Conservation (phyloP, 1,139 yeast genomes). For the Taiozyma sp. region DNA sequence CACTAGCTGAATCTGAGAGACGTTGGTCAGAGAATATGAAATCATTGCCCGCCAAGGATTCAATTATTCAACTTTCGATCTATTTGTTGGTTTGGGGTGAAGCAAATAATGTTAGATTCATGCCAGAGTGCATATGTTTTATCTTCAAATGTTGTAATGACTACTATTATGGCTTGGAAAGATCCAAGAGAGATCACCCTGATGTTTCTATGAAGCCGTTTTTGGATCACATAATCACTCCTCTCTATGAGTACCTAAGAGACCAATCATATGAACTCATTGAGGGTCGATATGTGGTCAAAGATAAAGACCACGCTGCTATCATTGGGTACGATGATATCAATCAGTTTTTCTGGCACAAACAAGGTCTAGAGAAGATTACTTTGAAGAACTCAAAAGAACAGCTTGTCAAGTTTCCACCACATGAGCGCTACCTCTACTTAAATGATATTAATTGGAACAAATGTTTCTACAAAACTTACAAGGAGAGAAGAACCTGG, state of each 20-base stretch:
- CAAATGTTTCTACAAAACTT: slow-evolving; percentile 48
- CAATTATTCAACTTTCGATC: slow-evolving; percentile 52
- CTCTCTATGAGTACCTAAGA: slow-evolving; percentile 53
- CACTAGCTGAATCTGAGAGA: slow-evolving; percentile 36
- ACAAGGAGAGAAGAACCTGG: slow-evolving; percentile 55
- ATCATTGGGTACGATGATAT: slow-evolving; percentile 60
- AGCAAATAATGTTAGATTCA: slow-evolving; percentile 66
- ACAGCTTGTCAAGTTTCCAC: slow-evolving; percentile 36
- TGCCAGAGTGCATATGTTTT: slow-evolving; percentile 77
- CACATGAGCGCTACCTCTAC: slow-evolving; percentile 40
- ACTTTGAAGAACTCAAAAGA: slow-evolving; percentile 32
- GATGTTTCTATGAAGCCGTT: slow-evolving; percentile 28
- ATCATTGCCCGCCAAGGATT: slow-evolving; percentile 41
- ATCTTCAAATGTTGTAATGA: slow-evolving; percentile 68
- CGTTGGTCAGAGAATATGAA: slow-evolving; percentile 45
- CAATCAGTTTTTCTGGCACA: slow-evolving; percentile 58
- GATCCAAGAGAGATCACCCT: slow-evolving; percentile 8
- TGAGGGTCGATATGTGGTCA: slow-evolving; percentile 35
- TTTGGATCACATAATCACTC: slow-evolving; percentile 62
- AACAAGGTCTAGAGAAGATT: slow-evolving; percentile 42
- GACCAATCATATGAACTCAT: slow-evolving; percentile 40
- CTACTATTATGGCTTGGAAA: slow-evolving; percentile 38
- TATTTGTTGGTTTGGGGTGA: slow-evolving; percentile 76
- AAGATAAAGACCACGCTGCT: slow-evolving; percentile 47
- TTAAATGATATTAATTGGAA: slow-evolving; percentile 44